Evolutionary conservation across 2,329 filamentous ascomycete genomes (phyloP).

Genomic region (Dryadomyces quercus-mongolicae): DNA sequence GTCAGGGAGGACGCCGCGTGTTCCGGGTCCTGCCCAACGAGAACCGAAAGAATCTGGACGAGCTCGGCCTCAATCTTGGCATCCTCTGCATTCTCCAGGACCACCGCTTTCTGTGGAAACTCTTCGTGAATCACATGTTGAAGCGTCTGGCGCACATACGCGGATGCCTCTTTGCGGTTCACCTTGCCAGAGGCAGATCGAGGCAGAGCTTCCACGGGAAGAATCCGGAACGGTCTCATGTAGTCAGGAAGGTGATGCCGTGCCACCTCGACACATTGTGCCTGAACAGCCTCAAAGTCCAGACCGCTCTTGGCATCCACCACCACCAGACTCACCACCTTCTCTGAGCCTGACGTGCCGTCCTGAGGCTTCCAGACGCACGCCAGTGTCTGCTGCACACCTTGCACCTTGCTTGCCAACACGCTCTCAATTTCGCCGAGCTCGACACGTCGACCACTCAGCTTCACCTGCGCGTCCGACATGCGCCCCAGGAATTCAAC

Average conservation of each 20-base stretch:
- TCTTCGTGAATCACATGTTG: not conserved
- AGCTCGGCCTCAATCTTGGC: not conserved
- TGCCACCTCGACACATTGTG: slow-evolving; percentile 26
- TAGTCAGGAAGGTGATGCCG: slow-evolving; percentile 41
- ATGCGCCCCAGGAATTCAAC: slow-evolving; percentile 40
- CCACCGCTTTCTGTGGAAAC: not conserved
- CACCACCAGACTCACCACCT: slow-evolving; percentile 37
- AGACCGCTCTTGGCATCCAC: slow-evolving; percentile 30
- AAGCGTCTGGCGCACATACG: not conserved
- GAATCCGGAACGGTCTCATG: slow-evolving; percentile 46
- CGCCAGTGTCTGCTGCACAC: slow-evolving; percentile 10
- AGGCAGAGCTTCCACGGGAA: slow-evolving; percentile 37
- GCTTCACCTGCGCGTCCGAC: slow-evolving; percentile 49
- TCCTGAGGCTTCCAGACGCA: slow-evolving; percentile 5
- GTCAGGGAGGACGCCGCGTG: not conserved
- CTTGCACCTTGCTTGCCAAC: slow-evolving; percentile 6
- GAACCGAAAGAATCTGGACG: not conserved
- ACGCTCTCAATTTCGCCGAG: slow-evolving; percentile 27
- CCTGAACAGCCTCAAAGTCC: slow-evolving; percentile 18
- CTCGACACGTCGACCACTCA: slow-evolving; percentile 51
- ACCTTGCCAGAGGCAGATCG: slow-evolving; percentile 49
- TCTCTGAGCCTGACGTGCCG: slow-evolving; percentile 8
- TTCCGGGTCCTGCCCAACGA: not conserved
- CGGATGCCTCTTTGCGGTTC: slow-evolving; percentile 29
- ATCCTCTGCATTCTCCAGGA: not conserved